Conservation (phyloP, 108 stramenopile species). For the Nannochloropsis salina region DNA sequence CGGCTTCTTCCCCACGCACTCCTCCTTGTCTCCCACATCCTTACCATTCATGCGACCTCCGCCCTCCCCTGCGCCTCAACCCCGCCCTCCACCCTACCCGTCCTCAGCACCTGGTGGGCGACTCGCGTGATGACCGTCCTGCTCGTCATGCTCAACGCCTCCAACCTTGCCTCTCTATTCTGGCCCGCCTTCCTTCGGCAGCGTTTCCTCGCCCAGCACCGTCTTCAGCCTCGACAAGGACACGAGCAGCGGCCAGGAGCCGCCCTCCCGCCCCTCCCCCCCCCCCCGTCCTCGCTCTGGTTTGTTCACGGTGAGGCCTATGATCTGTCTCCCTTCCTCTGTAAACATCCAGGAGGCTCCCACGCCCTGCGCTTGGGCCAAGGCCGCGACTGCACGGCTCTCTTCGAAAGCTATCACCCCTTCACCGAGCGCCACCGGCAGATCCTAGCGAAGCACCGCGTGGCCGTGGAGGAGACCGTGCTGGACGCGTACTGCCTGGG, state of each 20-base stretch:
- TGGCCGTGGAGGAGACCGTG: not conserved
- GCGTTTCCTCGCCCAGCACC: not conserved
- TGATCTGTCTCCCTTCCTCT: slow-evolving; percentile 57
- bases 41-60: not conserved
- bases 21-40: not conserved
- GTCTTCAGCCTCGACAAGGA: not conserved
- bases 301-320: slow-evolving; percentile 58
- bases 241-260: slow-evolving; percentile 12
- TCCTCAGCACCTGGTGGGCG: not conserved
- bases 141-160: not conserved
- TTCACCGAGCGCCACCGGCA: slow-evolving; percentile 47
- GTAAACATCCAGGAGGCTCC: slow-evolving; percentile 60
- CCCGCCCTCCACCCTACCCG: not conserved
- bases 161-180: not conserved
- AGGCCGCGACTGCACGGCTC: slow-evolving; percentile 64
- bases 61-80: not conserved
- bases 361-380: slow-evolving; percentile 60
- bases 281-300: slow-evolving; percentile 47
- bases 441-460: not conserved
- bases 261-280: not conserved
- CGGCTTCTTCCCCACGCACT: not conserved
- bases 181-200: not conserved
- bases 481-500: not conserved
- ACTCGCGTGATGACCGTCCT: not conserved
- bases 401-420: slow-evolving; percentile 63